Base-by-base conservation (phyloP, 768 basidiomycete genomes). In the Lactarius trivialis region DNA sequence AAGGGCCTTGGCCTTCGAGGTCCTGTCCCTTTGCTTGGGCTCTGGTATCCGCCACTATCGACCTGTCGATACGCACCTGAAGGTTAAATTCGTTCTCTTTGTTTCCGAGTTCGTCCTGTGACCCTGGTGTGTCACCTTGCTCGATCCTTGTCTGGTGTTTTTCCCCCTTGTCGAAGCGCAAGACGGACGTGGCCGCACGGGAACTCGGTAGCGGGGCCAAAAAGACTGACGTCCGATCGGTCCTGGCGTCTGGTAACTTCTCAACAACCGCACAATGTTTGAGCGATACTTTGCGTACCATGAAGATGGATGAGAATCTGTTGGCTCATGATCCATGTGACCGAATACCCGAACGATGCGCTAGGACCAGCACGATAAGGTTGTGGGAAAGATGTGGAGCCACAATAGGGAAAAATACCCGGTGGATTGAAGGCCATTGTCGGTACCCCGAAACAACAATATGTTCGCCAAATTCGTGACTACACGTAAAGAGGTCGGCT, bases 301-400 rank as follows among this genome's bases (percentile, higher is more conserved):
- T 68, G 71, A 28, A 73, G 69, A 43, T 73, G 71, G 43, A 74
- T 73, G 58, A 75, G 69, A 63, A 75, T 69, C 11, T 70, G 69
- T 59, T 75, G 74, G 62, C 70, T 70, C 73, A 70, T 72, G 62
- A 73, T 73, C 73, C 72, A 74, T 8, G 73, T 71, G 32, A 71
- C 55, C 3, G 70, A 69, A 60, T 74, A 75, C 49, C 67, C 76
- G 17, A 74, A 63, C 24, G 73, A 68, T 17, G 70, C 69, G 21
- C 75, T 76, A 51, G 7, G 21, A 45, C 9, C 2, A 2, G 33
- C 32, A 39, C 19, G 21, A 43, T 49, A 52, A 52, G 58, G 37
- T 51, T 12, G 52, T 36, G 12, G 57, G n/a, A 8, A 37, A 12
- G 37, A 51, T 53, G 4, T 2, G 1, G 52, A 36, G 24, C 1